Base-by-base conservation (phyloP, 2,329 filamentous ascomycete genomes). In the Cordyceps cateniannulata region DNA sequence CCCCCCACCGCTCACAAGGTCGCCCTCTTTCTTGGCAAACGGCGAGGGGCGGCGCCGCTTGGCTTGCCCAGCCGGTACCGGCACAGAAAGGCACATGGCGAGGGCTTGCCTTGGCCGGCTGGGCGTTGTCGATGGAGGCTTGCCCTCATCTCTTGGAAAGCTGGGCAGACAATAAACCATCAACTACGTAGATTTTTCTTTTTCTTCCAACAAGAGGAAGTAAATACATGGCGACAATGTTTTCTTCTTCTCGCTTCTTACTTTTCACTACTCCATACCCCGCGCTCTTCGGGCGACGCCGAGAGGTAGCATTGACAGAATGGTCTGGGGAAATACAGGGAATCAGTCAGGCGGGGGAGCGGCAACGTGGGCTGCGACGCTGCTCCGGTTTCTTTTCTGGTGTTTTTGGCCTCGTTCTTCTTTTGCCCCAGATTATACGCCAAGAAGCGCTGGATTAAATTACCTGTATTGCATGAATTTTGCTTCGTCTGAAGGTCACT, bases 341-440 rank as follows among this genome's bases (percentile, higher is more conserved):
- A 35, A 35, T n/a, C n/a, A n/a, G n/a, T n/a, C n/a, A n/a, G n/a
- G n/a, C n/a, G n/a, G n/a, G 56, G 35, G 56, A 16, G 22, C 20
- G 16, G 7, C 35, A 32, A 48, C 53, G 27, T 51, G 48, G 48
- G 49, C 47, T 25, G 42, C n/a, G 22, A 59, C 22, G 22, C 38
- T 40, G n/a, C 48, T 52, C 40, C 57, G 57, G 57, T 52, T 52
- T 59, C 25, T 53, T 45, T 53, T 59, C 57, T 59, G 38, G 27
- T 53, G 50, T 42, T 22, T 27, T 29, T 49, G 24, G n/a, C 38
- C 2, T 16, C 12, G 8, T 32, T 3, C 8, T 10, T 10, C 12
- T 32, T 32, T 32, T 32, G 32, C 14, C 22, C 56, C 7, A 4
- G 38, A 51, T 35, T 18, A n/a, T n/a, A 25, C 38, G 56, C 56